A percentile compares a stretch with the other conserved stretches of the same genome.
Evolutionary conservation across 495 filamentous ascomycete genomes (phyloP).

Genomic region (Aspergillus taichungensis): DNA sequence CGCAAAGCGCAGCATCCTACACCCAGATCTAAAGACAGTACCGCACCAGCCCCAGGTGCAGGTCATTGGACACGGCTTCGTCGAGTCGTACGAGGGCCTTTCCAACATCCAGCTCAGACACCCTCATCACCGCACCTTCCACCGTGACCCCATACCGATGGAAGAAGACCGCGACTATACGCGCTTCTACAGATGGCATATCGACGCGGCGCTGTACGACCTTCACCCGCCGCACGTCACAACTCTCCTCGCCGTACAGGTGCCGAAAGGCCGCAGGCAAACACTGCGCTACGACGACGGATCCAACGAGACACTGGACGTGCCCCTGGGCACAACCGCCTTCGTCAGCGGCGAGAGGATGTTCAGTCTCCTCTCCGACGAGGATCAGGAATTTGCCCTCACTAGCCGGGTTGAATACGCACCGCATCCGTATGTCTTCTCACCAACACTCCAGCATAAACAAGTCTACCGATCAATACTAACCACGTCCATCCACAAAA

Average conservation of each 20-base stretch:
- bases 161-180: slow-evolving; percentile 58
- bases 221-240: slow-evolving; percentile 62
- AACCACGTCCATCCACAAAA: slow-evolving; percentile 1
- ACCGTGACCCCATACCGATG: slow-evolving; percentile 51
- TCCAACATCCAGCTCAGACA: slow-evolving; percentile 57
- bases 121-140: slow-evolving; percentile 67
- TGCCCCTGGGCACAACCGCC: slow-evolving; percentile 67
- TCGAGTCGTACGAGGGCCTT: slow-evolving; percentile 57
- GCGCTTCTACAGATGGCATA: slow-evolving; percentile 72
- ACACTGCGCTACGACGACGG: slow-evolving; percentile 64
- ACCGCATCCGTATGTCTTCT: slow-evolving; percentile 45
- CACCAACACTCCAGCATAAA: neutral
- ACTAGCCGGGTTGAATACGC: slow-evolving; percentile 62
- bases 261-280: slow-evolving; percentile 55
- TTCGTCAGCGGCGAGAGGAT: slow-evolving; percentile 60
- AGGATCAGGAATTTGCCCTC: slow-evolving; percentile 56
- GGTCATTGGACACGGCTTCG: slow-evolving; percentile 64
- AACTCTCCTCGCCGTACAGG: slow-evolving; percentile 56
- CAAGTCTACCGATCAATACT: neutral
- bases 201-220: slow-evolving; percentile 67
- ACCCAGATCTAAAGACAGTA: slow-evolving; percentile 69
- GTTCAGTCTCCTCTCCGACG: slow-evolving; percentile 51
- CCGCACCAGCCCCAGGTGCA: slow-evolving; percentile 73
- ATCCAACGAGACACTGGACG: slow-evolving; percentile 54
- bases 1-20: slow-evolving; percentile 57